phyloP scores from a whole-genome alignment of 2,329 filamentous ascomycete genomes.

The Cryphonectria naterciae region DNA sequence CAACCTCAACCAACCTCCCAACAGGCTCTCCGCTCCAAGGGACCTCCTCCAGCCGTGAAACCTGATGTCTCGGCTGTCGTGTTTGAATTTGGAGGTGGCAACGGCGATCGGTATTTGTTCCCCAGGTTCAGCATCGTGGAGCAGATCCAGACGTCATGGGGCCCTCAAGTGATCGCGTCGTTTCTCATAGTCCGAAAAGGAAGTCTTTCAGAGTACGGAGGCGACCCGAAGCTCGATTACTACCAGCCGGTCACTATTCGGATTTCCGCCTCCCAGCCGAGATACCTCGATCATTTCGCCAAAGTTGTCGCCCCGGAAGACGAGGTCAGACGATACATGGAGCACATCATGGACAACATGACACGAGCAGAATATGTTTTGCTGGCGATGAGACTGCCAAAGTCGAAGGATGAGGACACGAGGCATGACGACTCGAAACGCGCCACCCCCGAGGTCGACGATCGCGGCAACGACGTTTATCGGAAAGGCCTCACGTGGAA shows the following conservation, averaged over 20 bases:
- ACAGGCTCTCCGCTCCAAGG: slow-evolving; percentile 64
- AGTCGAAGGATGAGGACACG: slow-evolving; percentile 42
- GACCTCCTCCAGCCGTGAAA: slow-evolving; percentile 56
- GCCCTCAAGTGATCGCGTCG: slow-evolving; percentile 70
- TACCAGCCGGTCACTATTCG: slow-evolving; percentile 76
- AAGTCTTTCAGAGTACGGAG: slow-evolving; percentile 66
- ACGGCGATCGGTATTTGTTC: slow-evolving; percentile 76
- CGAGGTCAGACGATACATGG: slow-evolving; percentile 69
- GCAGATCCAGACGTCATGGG: slow-evolving; percentile 55
- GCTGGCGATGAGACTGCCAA: slow-evolving; percentile 68
- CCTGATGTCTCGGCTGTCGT: slow-evolving; percentile 69
- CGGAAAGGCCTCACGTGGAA: slow-evolving; percentile 28
- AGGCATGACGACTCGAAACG: slow-evolving; percentile 25
- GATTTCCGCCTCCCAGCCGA: slow-evolving; percentile 57
- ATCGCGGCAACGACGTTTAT: slow-evolving; percentile 12
- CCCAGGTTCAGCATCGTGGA: slow-evolving; percentile 79
- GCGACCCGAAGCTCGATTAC: slow-evolving; percentile 68
- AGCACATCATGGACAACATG: slow-evolving; percentile 71
- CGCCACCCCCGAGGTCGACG: slow-evolving; percentile 35
- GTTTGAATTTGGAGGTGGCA: slow-evolving; percentile 69
- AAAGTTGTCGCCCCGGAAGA: slow-evolving; percentile 66
- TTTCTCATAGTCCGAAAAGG: slow-evolving; percentile 79
- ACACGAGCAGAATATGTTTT: slow-evolving; percentile 70
- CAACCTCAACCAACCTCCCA: slow-evolving; percentile 39
- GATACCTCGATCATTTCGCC: slow-evolving; percentile 63